Evolutionary conservation across 2,329 filamentous ascomycete species (phyloP).

Genomic region (Hypoxylon sp.): DNA sequence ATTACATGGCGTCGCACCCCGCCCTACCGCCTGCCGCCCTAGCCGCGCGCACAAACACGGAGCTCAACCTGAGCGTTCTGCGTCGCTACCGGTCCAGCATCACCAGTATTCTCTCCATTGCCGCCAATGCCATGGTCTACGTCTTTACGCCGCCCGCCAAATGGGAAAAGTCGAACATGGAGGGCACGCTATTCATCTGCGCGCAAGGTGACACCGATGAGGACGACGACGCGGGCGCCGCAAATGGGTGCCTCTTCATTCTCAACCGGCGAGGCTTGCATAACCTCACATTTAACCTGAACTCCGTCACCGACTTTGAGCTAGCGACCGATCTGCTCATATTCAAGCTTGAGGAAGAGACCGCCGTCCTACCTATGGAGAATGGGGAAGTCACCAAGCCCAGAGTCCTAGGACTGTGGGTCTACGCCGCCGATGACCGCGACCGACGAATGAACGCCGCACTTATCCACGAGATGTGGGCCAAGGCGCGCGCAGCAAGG

Average conservation of each 20-base stretch:
- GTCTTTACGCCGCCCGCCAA: constrained; percentile 70
- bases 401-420: constrained; percentile 47
- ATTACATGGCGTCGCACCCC: constrained; percentile 60
- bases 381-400: constrained; percentile 43
- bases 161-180: constrained; percentile 89
- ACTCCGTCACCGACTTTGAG: constrained; percentile 73
- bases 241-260: constrained; percentile 72
- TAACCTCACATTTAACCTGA: constrained; percentile 77
- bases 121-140: constrained; percentile 89
- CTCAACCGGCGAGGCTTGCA: constrained; percentile 79
- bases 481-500: constrained; percentile 41
- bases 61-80: constrained; percentile 89
- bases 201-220: constrained; percentile 62
- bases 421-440: constrained; percentile 47
- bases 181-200: constrained; percentile 92
- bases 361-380: constrained; percentile 38
- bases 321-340: constrained; percentile 69
- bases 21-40: constrained; percentile 62
- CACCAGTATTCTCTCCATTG: constrained; percentile 79
- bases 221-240: constrained; percentile 51
- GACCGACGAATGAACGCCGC: constrained; percentile 46
- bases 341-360: constrained; percentile 56
- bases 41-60: constrained; percentile 79
- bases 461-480: constrained; percentile 50
- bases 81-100: constrained; percentile 84